Evolutionary conservation across 805 yeast genomes (phyloP).

Genomic region (Metschnikowia henanensis): DNA sequence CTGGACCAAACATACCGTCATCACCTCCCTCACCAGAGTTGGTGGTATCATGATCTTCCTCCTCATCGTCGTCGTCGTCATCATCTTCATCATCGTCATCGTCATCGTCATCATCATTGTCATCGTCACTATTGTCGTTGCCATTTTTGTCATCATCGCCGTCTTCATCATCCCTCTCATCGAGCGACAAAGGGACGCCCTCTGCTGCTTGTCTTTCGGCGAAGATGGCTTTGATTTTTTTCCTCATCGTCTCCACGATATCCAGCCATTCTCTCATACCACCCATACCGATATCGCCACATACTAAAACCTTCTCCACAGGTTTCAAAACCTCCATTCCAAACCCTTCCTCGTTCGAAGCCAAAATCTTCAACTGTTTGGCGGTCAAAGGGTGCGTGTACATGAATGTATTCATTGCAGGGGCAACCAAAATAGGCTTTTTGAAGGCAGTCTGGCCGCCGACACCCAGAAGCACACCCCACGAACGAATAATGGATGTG

Average conservation of each 20-base stretch:
- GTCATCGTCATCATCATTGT: slow-evolving; percentile 32
- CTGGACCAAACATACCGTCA: slow-evolving; percentile 8
- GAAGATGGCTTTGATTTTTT: slow-evolving; percentile 30
- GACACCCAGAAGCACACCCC: slow-evolving; percentile 33
- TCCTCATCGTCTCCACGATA: slow-evolving; percentile 42
- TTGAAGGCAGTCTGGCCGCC: slow-evolving; percentile 21
- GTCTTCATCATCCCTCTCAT: slow-evolving; percentile 20
- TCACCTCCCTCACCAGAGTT: not conserved
- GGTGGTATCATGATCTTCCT: slow-evolving; percentile 19
- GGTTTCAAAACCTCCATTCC: slow-evolving; percentile 46
- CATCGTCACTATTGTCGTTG: slow-evolving; percentile 38
- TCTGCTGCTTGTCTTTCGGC: slow-evolving; percentile 21
- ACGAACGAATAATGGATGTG: slow-evolving; percentile 41
- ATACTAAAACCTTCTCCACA: slow-evolving; percentile 46
- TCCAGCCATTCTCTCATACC: slow-evolving; percentile 52
- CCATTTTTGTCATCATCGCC: slow-evolving; percentile 35
- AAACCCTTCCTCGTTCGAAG: slow-evolving; percentile 39
- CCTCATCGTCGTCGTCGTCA: slow-evolving; percentile 40
- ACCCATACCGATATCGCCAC: slow-evolving; percentile 52
- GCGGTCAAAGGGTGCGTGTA: slow-evolving; percentile 47
- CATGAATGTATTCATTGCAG: slow-evolving; percentile 51
- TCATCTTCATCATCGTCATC: slow-evolving; percentile 40
- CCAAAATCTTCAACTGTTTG: slow-evolving; percentile 35
- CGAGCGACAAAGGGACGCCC: slow-evolving; percentile 9
- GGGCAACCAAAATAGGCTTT: slow-evolving; percentile 46